Conservation (phyloP, 176 grass and related monocot genomes). For the Zoysia pacifica region DNA sequence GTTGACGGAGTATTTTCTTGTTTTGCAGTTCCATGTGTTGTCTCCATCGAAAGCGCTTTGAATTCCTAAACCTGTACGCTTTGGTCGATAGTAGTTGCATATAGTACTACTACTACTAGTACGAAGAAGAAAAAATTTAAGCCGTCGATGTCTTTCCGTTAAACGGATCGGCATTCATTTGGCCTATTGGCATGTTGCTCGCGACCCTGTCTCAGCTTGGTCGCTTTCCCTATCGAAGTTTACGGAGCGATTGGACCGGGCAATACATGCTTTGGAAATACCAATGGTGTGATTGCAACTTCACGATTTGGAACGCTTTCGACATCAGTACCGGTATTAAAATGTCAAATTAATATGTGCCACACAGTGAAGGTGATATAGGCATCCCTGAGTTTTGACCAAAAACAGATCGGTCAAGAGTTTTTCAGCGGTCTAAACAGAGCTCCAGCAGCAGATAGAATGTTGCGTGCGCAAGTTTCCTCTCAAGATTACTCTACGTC, state of each 20-base stretch:
- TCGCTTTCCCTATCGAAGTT: not conserved
- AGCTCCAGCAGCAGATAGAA: not conserved
- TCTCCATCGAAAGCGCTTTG: not conserved
- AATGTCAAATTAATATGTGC: not conserved
- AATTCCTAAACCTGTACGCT: not conserved
- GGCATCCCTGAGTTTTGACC: not conserved
- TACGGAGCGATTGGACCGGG: not conserved
- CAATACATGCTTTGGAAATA: conserved; percentile 2
- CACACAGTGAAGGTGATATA: not conserved
- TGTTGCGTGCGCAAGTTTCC: not conserved
- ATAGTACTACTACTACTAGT: too few species aligned
- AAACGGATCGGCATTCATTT: not conserved
- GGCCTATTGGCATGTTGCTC: not conserved
- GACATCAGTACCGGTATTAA: not conserved
- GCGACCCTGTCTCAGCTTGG: not conserved
- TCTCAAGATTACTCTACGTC: not conserved
- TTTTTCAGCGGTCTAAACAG: not conserved
- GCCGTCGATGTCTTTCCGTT: conserved; percentile 2
- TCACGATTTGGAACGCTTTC: not conserved
- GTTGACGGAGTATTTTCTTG: not conserved
- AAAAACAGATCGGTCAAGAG: not conserved
- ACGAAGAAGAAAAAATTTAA: not conserved
- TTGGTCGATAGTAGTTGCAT: not conserved
- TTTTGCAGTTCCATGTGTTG: not conserved
- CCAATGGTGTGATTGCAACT: not conserved